Evolutionary conservation across 257 asterid species (phyloP).

Genomic region (Coffea eugenioides): DNA sequence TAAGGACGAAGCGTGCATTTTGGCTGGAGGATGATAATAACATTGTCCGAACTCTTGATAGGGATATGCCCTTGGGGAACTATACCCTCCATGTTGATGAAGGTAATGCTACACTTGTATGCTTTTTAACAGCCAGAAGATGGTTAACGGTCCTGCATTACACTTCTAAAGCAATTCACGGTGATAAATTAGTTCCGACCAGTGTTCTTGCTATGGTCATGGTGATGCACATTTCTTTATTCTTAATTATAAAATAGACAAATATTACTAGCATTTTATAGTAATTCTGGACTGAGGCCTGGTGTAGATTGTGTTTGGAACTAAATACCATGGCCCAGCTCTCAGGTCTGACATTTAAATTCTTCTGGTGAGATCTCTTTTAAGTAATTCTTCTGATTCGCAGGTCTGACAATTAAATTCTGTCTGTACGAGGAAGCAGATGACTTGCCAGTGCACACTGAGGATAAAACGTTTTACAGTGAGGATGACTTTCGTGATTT

Average conservation of each 20-base stretch:
- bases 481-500: slow-evolving; percentile 68
- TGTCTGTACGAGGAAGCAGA: slow-evolving; percentile 59
- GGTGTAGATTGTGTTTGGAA: background rate
- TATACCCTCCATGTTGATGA: slow-evolving; percentile 82
- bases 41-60: slow-evolving; percentile 66
- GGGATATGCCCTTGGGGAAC: slow-evolving; percentile 83
- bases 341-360: slow-evolving; percentile 63
- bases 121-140: background rate
- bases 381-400: slow-evolving; percentile 1
- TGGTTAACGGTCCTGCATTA: background rate
- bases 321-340: background rate
- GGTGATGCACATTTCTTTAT: background rate
- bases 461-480: slow-evolving; percentile 64
- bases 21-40: slow-evolving; percentile 82
- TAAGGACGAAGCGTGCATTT: slow-evolving; percentile 73
- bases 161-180: background rate
- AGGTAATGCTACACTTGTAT: slow-evolving; percentile 34
- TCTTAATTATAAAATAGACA: no score
- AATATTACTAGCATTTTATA: no score
- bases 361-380: slow-evolving; percentile 13
- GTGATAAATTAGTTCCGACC: background rate
- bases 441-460: slow-evolving; percentile 56
- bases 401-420: slow-evolving; percentile 67
- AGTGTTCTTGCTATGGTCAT: background rate
- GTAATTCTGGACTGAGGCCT: background rate